Evolutionary conservation across 2,329 filamentous ascomycete genomes (phyloP), one percentile per base, ranked within the genome.

Genomic region (Geosmithia morbida): DNA sequence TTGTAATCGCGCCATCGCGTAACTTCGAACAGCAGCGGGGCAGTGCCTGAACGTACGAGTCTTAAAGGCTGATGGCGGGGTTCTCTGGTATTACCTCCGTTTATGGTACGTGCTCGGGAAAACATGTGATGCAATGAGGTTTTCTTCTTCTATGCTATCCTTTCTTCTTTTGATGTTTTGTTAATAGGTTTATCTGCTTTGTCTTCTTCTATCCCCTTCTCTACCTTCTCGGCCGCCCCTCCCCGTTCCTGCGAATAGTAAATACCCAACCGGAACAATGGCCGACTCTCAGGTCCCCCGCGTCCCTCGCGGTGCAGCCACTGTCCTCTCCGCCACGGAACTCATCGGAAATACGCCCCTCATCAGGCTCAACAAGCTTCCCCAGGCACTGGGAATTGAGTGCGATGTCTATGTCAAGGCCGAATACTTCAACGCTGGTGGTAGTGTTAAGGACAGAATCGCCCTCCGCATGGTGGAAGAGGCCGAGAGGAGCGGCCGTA

Each of bases 261-360:
- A n/a, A n/a, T n/a, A n/a, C n/a, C n/a, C n/a, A 20, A 19, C 2
- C 16, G 13, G 43, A 44, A 46, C 41, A 48, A 57, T 57, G 54
- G 49, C 52, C 45, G 51, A 51, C 5, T 54, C 52, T 41, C 48
- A 51, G 26, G 45, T 64, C 43, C 61, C 63, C 43, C 60, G 61
- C 51, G 53, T 56, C 45, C 48, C 54, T 48, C 63, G 60, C 48
- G 55, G 54, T 46, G 56, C 61, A 51, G 58, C 65, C 33, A 66
- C 66, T 33, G 69, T 70, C 45, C 58, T 79, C 58, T 81, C 79
- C 48, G 85, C 89, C 53, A 85, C 81, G 43, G 82, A 95, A 66
- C 80, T 96, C 55, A 96, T 98, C 57, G 90, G 89, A 59, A 90
- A 94, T 66, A 95, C 90, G 41, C 92, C 92, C n/a, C 80, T 98